Percentiles rank a stretch among this genome's conserved stretches.
phyloP scores from a whole-genome alignment of 164 flowering plant species.

The Stephania japonica region DNA sequence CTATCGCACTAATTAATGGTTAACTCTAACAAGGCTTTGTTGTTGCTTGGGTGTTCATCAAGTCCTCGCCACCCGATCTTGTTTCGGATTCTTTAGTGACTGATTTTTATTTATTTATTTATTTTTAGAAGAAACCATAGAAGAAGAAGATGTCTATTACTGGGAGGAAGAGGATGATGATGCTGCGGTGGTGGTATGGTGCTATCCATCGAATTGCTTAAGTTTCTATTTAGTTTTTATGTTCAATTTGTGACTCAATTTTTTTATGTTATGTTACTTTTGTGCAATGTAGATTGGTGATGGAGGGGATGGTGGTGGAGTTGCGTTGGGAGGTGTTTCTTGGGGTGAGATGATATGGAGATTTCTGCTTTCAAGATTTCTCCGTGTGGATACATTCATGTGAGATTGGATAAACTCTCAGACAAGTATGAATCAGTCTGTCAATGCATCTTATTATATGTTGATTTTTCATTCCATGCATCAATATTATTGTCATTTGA shows the following conservation, averaged over 20 bases:
- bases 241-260: not conserved
- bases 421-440: slow-evolving; percentile 40
- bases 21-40: no score
- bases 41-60: no score
- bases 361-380: slow-evolving; percentile 71
- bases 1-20: no score
- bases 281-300: slow-evolving; percentile 62
- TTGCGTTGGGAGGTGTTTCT: slow-evolving; percentile 56
- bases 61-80: no score
- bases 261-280: not conserved
- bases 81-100: no score
- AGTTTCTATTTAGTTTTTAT: not conserved
- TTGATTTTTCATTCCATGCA: not conserved
- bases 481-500: not conserved
- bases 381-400: slow-evolving; percentile 71
- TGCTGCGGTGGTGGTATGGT: slow-evolving; percentile 44
- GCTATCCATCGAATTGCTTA: not conserved
- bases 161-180: slow-evolving; percentile 79
- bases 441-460: not conserved
- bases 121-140: slow-evolving; percentile 35
- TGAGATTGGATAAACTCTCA: slow-evolving; percentile 76
- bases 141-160: slow-evolving; percentile 40
- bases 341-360: slow-evolving; percentile 76
- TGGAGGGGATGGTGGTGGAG: slow-evolving; percentile 97
- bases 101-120: not conserved